phyloP scores from a whole-genome alignment of 2,329 filamentous ascomycete genomes.

The Aquanectria penicillioides region DNA sequence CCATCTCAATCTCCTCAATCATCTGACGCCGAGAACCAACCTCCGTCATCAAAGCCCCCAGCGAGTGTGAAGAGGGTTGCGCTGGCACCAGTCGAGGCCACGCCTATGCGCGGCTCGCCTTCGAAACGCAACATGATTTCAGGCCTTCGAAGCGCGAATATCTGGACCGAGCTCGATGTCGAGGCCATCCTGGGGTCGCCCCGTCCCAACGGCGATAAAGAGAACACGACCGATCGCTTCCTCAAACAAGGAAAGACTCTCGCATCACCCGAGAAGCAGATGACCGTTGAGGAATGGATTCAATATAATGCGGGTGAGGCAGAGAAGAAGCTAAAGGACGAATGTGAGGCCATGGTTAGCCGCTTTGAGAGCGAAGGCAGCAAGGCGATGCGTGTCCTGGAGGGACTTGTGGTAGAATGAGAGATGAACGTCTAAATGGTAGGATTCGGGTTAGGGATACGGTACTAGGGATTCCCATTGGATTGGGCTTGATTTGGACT shows the following conservation, averaged over 20 bases:
- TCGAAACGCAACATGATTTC: constrained; percentile 68
- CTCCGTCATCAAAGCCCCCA: constrained; percentile 72
- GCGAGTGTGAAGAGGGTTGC: constrained; percentile 59
- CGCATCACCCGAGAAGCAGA: constrained; percentile 80
- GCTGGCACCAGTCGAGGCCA: constrained; percentile 57
- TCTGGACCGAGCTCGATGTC: constrained; percentile 81
- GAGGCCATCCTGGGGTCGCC: constrained; percentile 72
- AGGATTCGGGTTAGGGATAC: not conserved
- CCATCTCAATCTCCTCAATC: constrained; percentile 78
- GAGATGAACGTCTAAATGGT: constrained; percentile 16
- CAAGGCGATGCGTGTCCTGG: constrained; percentile 79
- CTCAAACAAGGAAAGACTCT: constrained; percentile 69
- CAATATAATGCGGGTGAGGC: constrained; percentile 81
- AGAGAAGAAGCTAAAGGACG: constrained; percentile 79
- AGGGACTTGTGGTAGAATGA: constrained; percentile 72
- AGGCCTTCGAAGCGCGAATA: constrained; percentile 64
- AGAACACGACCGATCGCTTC: constrained; percentile 61
- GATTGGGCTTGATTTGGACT: not conserved
- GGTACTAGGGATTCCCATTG: constrained; percentile 8
- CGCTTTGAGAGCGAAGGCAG: constrained; percentile 86
- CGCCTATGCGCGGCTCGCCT: constrained; percentile 65
- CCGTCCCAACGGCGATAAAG: constrained; percentile 56
- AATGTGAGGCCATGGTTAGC: constrained; percentile 85
- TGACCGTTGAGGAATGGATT: constrained; percentile 97
- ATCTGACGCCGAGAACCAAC: constrained; percentile 83